Evolutionary conservation across 768 basidiomycete species (phyloP).

Genomic region (Pleurotus tuoliensis): DNA sequence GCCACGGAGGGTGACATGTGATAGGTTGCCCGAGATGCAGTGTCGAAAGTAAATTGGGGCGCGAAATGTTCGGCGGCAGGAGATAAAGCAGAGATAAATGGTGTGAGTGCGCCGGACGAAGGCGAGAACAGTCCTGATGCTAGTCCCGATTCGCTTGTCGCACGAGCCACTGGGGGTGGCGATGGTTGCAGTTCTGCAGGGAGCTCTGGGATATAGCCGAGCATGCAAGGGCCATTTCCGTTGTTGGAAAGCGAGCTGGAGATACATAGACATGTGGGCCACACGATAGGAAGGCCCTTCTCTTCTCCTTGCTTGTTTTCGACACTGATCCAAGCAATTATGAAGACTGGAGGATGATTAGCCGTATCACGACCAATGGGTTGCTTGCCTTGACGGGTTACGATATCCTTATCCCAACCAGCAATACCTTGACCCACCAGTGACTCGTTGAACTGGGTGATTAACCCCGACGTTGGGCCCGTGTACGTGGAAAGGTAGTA

Average conservation of each 20-base stretch:
- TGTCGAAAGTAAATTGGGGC: neutral
- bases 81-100: conserved; percentile 10
- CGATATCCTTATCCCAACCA: conserved; percentile 36
- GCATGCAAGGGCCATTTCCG: neutral
- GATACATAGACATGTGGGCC: conserved; percentile 60
- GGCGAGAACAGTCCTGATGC: neutral
- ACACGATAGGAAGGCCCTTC: conserved; percentile 72
- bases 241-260: conserved; percentile 22
- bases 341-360: conserved; percentile 27
- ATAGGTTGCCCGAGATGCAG: neutral
- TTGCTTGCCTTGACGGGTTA: conserved; percentile 11
- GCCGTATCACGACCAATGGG: conserved; percentile 10
- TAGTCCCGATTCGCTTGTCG: conserved; percentile 1
- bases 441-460: conserved; percentile 59
- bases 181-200: conserved; percentile 59
- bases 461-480: conserved; percentile 60
- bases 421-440: conserved; percentile 61
- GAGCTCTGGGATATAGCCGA: conserved; percentile 57
- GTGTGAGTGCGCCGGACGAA: conserved; percentile 1
- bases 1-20: conserved; percentile 28
- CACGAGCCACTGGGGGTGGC: conserved; percentile 20
- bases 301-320: conserved; percentile 79
- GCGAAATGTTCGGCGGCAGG: conserved; percentile 9
- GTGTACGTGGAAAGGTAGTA: conserved; percentile 69
- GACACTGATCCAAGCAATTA: conserved; percentile 72